A percentile compares a stretch with the other conserved stretches of the same genome.
Evolutionary conservation across 805 yeast genomes (phyloP).

Genomic region (Metschnikowia shivogae): DNA sequence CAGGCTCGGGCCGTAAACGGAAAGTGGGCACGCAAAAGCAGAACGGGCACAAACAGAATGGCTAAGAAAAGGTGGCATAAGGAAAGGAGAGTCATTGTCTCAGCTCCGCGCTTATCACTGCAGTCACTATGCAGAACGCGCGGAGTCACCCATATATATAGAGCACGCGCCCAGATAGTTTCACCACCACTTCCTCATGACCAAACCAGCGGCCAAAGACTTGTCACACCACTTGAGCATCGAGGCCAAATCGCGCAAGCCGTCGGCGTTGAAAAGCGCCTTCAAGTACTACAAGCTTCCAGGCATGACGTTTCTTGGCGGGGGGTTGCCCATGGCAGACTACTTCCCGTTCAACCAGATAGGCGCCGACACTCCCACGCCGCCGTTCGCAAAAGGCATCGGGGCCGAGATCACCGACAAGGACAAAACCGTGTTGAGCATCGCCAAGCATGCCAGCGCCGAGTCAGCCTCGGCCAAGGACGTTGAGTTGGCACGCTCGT

Average conservation of each 20-base stretch:
- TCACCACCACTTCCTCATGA: constrained; percentile 12
- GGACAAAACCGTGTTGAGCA: constrained; percentile 40
- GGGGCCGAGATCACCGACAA: constrained; percentile 52
- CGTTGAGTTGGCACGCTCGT: constrained; percentile 74
- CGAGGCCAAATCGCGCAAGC: constrained; percentile 72
- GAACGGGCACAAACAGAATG: no score
- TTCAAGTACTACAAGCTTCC: constrained; percentile 74
- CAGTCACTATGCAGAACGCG: no score
- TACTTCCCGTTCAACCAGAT: constrained; percentile 89
- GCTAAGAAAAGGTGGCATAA: no score
- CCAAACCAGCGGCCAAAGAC: constrained; percentile 53
- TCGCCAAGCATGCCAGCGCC: constrained; percentile 30
- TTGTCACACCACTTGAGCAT: constrained; percentile 68
- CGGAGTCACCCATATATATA: no score
- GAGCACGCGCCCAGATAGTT: no score
- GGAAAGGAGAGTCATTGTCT: no score
- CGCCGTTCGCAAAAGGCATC: constrained; percentile 78
- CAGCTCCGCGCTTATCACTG: no score
- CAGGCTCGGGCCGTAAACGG: no score
- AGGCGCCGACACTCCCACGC: constrained; percentile 64
- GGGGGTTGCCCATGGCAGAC: constrained; percentile 89
- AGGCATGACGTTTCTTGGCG: constrained; percentile 82
- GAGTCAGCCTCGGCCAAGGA: constrained; percentile 33
- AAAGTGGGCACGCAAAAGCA: no score
- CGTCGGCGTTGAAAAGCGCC: constrained; percentile 80